These are phyloP conservation scores for Eutrema japonicum DNA, from an alignment of 345 rosid genomes.

Conservation along the genomic window DNA sequence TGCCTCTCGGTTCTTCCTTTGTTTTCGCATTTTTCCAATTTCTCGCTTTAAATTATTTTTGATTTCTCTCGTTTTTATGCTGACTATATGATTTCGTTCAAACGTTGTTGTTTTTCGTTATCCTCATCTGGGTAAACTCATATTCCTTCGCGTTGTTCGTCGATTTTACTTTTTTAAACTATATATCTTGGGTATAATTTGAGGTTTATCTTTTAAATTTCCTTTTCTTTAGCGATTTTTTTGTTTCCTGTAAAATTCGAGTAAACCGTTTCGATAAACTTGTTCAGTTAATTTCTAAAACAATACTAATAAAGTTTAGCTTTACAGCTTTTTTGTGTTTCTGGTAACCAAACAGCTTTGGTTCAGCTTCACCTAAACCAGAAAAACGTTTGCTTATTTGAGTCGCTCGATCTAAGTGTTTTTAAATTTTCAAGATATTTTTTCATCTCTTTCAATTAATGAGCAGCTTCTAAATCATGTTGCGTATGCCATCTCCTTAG, in stretches of 20 bases:
- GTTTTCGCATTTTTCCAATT: neutral
- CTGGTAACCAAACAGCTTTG: constrained; percentile 30
- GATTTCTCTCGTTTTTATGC: neutral
- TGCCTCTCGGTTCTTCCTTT: constrained; percentile 30
- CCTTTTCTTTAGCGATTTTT: neutral
- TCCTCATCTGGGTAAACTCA: constrained; percentile 16
- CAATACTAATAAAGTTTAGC: no score
- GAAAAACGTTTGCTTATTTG: constrained; percentile 16
- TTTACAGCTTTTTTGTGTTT: constrained; percentile 31
- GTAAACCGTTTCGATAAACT: constrained; percentile 13
- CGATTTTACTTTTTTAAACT: neutral
- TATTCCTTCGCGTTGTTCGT: constrained; percentile 1
- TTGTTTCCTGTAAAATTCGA: neutral
- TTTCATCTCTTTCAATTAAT: constrained; percentile 7
- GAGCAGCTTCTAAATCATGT: constrained; percentile 5
- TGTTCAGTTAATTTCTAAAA: neutral
- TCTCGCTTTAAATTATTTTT: neutral
- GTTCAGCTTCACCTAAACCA: constrained; percentile 28
- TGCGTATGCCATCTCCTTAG: constrained; percentile 23
- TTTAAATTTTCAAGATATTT: constrained; percentile 1
- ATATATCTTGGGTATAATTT: neutral
- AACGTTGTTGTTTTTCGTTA: neutral
- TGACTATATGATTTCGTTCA: neutral
- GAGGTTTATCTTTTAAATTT: neutral
- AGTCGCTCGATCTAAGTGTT: neutral